These are phyloP conservation scores for Solanum verrucosum DNA, from an alignment of 257 asterid species.

Conservation along the genomic window DNA sequence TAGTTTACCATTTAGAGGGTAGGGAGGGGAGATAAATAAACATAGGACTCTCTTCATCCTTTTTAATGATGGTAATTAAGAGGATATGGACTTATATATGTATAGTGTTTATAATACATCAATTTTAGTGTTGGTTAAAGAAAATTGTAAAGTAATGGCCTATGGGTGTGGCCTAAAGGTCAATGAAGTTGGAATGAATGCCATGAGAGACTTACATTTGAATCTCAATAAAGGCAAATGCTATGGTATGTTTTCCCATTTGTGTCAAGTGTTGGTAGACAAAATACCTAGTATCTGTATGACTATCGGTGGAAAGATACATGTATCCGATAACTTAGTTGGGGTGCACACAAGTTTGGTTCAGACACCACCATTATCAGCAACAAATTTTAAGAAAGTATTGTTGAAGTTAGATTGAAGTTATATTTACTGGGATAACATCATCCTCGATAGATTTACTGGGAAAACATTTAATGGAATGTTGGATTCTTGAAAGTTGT, in stretches of 20 bases:
- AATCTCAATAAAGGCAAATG: background rate
- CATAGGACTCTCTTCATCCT: background rate
- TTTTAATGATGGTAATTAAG: background rate
- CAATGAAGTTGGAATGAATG: background rate
- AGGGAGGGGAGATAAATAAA: background rate
- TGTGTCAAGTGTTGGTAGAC: background rate
- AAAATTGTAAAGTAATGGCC: background rate
- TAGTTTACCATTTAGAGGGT: background rate
- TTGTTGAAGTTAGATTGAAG: background rate
- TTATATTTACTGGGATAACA: background rate
- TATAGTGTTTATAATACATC: background rate
- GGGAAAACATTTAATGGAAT: background rate
- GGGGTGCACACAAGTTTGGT: background rate
- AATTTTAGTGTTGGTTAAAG: background rate
- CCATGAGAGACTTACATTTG: background rate
- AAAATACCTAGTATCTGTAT: background rate
- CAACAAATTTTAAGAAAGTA: background rate
- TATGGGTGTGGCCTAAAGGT: background rate
- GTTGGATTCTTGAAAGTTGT: background rate
- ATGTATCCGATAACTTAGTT: background rate
- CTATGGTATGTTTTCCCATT: background rate
- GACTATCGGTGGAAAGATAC: background rate
- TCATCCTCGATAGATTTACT: background rate
- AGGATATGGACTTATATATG: background rate
- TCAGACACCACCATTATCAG: background rate